phyloP scores from a whole-genome alignment of 106 monocot genomes.

The Posidonia australis region DNA sequence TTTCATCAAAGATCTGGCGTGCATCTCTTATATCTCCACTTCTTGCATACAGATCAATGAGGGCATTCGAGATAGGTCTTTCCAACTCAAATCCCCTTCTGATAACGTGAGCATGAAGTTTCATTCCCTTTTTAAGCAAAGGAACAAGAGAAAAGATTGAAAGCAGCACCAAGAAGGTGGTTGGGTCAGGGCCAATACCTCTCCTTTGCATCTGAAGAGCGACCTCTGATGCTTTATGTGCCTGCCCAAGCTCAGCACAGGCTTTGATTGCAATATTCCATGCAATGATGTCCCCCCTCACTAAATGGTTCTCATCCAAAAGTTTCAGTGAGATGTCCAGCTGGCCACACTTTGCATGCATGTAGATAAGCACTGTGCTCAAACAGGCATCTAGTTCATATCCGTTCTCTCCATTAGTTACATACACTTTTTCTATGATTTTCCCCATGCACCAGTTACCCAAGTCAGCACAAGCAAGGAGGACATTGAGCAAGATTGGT shows the following conservation, averaged over 20 bases:
- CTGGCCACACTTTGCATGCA: constrained; percentile 50
- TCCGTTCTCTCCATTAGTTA: constrained; percentile 4
- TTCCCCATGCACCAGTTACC: constrained; percentile 42
- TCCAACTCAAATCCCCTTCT: constrained; percentile 43
- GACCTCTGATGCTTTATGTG: constrained; percentile 20
- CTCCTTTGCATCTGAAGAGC: constrained; percentile 48
- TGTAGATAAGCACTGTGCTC: constrained; percentile 45
- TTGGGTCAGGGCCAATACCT: constrained; percentile 25
- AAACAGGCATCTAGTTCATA: constrained; percentile 27
- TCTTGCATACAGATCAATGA: constrained; percentile 54
- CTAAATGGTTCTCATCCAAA: constrained; percentile 17
- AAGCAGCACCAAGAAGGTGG: constrained; percentile 39
- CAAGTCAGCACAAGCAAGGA: constrained; percentile 54
- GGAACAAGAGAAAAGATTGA: constrained; percentile 22
- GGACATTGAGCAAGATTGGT: constrained; percentile 47
- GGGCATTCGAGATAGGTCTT: constrained; percentile 37
- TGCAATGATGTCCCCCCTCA: constrained; percentile 38
- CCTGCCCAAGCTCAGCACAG: constrained; percentile 25
- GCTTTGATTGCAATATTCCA: constrained; percentile 71
- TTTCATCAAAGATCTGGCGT: constrained; percentile 25
- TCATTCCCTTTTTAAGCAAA: constrained; percentile 27
- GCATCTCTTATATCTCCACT: constrained; percentile 39
- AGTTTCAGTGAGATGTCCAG: constrained; percentile 27
- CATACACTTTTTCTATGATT: constrained; percentile 31
- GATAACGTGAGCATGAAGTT: constrained; percentile 39